Base-by-base conservation (phyloP, 805 yeast genomes). In the Nakazawaea peltata region DNA sequence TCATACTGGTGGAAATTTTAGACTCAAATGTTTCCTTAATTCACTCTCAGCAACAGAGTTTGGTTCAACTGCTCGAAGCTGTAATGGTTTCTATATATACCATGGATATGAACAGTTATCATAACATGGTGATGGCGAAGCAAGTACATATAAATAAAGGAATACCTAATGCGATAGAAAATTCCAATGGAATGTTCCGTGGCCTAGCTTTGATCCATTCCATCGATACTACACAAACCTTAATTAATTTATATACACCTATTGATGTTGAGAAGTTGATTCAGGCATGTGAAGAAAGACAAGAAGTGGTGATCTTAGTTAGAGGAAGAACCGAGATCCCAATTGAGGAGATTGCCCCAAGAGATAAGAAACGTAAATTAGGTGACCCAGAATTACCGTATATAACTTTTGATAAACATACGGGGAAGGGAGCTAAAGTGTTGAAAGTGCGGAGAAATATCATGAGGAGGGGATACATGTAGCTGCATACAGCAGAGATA, bases 311-410 rank as follows among this genome's bases (percentile, higher is more conserved):
- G 36, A 41, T 81, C 0, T 36, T 83, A 2, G 63, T 72, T 1
- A 68, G 81, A 42, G 87, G 85, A 1, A 69, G 74, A 29, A 73
- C 82, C 1, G 84, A 77, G 32, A 55, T 80, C 2, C 92, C 95
- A 0, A 50, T 68, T 1, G 63, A 60, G 41, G 66, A 62, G 39
- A 39, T 58, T 1, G 46, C 59, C 37, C 54, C 63, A 11, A 46
- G 44, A 32, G 32, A 39, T 16, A 29, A 46, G 36, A 6, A 44
- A 30, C 15, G 32, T 21, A 19, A 15, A 27, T 19, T 25, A 26
- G 9, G 46, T 28, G 18, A 40, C 33, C 21, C 40, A 34, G 26
- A 43, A 39, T 38, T 53, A 6, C 71, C 73, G 0, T 66, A 66
- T 45, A 56, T 64, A 6, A 59, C 62, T 12, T 63, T 63, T 37